Base-by-base conservation (phyloP, 139 green algal genomes). In the Zygnema cylindricum region DNA sequence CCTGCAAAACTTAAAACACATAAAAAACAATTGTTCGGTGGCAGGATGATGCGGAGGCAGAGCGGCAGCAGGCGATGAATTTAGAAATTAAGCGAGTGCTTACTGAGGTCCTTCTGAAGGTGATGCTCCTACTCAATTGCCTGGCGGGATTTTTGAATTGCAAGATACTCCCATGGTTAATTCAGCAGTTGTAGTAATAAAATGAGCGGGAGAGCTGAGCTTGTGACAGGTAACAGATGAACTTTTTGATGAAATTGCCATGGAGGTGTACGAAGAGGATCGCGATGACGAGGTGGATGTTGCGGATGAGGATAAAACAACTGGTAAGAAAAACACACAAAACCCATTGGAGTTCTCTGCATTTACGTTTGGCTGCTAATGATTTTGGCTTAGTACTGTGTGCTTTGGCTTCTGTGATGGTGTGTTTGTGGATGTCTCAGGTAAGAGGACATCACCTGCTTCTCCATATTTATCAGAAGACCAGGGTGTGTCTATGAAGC, bases 91-190 rank as follows among this genome's bases (percentile, higher is more conserved):
- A 76, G 55, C 69, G 73, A 38, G 22, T 89, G 11, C 69, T 88
- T 22, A 88, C 69, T 69, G 76, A 88, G 21, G 21, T 88, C 7
- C 76, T 88, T 69, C 73, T 88, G 3, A 88, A 88, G 82, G 77
- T 85, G 43, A 79, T 63, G 49, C 16, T 63, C 49, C 49, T 63
- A 7, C n/a, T n/a, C n/a, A n/a, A n/a, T n/a, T n/a, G n/a, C n/a
- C n/a, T n/a, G n/a, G n/a, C n/a, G n/a, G n/a, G n/a, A n/a, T n/a
- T n/a, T n/a, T n/a, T n/a, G n/a, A n/a, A n/a, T n/a, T n/a, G n/a
- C n/a, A n/a, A n/a, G n/a, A n/a, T n/a, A n/a, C n/a, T n/a, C n/a
- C n/a, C n/a, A n/a, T n/a, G n/a, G n/a, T n/a, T n/a, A n/a, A n/a
- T n/a, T n/a, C n/a, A n/a, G n/a, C n/a, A n/a, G n/a, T n/a, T n/a